Evolutionary conservation across 116 monocot species (phyloP), one percentile per base, ranked within the genome.

Genomic region (Dioscorea cayenensis): DNA sequence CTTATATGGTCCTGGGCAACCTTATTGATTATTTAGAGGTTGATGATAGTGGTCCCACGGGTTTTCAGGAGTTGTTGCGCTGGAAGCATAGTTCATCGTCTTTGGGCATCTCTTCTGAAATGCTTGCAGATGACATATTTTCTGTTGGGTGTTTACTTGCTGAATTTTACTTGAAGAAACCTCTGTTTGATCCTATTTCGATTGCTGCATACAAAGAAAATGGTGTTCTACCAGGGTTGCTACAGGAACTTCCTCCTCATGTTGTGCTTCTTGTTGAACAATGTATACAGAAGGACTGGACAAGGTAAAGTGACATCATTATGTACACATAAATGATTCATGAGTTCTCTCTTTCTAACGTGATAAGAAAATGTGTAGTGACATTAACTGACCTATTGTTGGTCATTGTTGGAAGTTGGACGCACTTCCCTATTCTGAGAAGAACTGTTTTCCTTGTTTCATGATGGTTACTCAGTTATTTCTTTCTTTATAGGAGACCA

Each of bases 131-230:
- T 3, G 99, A 99, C 50, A 78, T 99, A 65, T 99, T 94, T 78
- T 89, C 99, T 14, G 17, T 94, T 67, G 99, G 99, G 4, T 99
- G 99, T 69, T 73, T 94, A 60, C 51, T 99, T 32, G 91, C 94
- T 61, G 99, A 99, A 66, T 51, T 99, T 28, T 89, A 99, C 85
- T 55, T 99, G 76, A 81, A 75, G 66, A 90, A 67, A 69, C 91
- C 99, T 65, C 80, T 94, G 32, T 99, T 99, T 89, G 89, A 99
- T 82, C 68, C 72, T 73, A 59, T 82, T 62, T 86, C 94, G 19
- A 77, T 99, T 73, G 28, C 79, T 73, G 79, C 78, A 80, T 99
- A 91, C 67, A 76, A 63, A 65, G 85, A 99, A 75, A 80, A 32
- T 73, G 91, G 85, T 38, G 63, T 77, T 22, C 0, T 86, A 13